Conservation (phyloP, 2,329 filamentous ascomycete species). For the Torrubiella hemipterigena region DNA sequence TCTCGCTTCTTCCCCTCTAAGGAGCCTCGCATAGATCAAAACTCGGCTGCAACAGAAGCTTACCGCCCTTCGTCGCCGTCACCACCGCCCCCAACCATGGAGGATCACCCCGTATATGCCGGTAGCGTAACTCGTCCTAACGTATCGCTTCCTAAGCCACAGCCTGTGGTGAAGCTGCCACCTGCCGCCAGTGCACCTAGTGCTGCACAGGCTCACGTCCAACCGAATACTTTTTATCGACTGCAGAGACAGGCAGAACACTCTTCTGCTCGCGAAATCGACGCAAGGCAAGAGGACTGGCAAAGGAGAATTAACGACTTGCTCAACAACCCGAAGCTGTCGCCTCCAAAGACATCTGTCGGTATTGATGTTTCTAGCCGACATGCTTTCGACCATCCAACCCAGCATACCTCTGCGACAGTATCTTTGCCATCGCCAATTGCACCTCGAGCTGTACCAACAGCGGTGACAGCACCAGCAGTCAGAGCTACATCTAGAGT, state of each 20-base stretch:
- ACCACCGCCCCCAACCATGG: slow-evolving; percentile 59
- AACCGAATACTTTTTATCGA: slow-evolving; percentile 23
- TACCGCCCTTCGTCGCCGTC: slow-evolving; percentile 45
- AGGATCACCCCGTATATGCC: slow-evolving; percentile 60
- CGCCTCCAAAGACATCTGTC: slow-evolving; percentile 40
- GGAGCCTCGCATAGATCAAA: slow-evolving; percentile 33
- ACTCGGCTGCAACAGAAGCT: slow-evolving; percentile 21
- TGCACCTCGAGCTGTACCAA: slow-evolving; percentile 4
- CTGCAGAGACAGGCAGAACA: slow-evolving; percentile 8
- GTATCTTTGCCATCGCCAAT: slow-evolving; percentile 49
- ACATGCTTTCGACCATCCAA: slow-evolving; percentile 47
- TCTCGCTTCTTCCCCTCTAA: slow-evolving; percentile 52
- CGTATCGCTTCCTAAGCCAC: slow-evolving; percentile 56
- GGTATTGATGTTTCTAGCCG: slow-evolving; percentile 58
- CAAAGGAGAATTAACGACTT: slow-evolving; percentile 76
- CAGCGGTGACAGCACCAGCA: slow-evolving; percentile 5
- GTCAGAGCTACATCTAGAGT: not conserved
- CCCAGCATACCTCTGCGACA: slow-evolving; percentile 42
- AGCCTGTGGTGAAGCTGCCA: slow-evolving; percentile 72
- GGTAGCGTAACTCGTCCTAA: slow-evolving; percentile 53
- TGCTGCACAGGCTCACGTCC: slow-evolving; percentile 10
- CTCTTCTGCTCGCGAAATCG: not conserved
- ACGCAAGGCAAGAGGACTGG: slow-evolving; percentile 43
- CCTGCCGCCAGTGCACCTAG: slow-evolving; percentile 30
- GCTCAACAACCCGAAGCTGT: slow-evolving; percentile 54